A percentile compares a stretch with the other conserved stretches of the same genome.
Conservation (phyloP, 148 eudicot genomes). For the Talinum fruticosum region DNA sequence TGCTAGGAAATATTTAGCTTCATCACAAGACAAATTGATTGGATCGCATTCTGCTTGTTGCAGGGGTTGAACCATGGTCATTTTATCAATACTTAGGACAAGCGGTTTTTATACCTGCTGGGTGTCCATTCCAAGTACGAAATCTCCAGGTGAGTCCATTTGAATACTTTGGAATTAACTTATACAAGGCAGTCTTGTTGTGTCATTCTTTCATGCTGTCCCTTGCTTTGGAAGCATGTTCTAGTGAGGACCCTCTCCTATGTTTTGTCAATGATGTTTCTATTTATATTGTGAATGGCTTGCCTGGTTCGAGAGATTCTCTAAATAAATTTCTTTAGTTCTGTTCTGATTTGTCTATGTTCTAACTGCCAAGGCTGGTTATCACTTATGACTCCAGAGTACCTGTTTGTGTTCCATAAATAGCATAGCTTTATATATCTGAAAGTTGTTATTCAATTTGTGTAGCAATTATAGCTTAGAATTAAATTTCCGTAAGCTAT, state of each 20-base stretch:
- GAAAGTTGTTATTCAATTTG: neutral
- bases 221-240: neutral
- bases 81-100: constrained; percentile 84
- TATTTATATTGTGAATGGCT: neutral
- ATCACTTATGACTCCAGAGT: neutral
- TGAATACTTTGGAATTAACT: neutral
- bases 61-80: constrained; percentile 93
- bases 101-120: constrained; percentile 94
- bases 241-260: neutral
- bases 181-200: neutral
- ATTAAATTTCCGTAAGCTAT: neutral
- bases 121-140: constrained; percentile 91
- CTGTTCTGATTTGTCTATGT: too few relatives aligned
- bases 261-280: neutral
- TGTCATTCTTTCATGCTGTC: neutral
- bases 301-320: neutral
- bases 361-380: neutral
- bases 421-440: neutral
- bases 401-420: neutral
- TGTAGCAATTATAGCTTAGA: neutral
- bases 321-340: neutral
- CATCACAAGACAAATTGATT: neutral
- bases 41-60: constrained; percentile 13
- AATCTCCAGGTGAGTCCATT: constrained; percentile 70
- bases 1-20: neutral